These are phyloP conservation scores for Candida yuanshanica DNA, from an alignment of 805 yeast species.

Conservation along the genomic window DNA sequence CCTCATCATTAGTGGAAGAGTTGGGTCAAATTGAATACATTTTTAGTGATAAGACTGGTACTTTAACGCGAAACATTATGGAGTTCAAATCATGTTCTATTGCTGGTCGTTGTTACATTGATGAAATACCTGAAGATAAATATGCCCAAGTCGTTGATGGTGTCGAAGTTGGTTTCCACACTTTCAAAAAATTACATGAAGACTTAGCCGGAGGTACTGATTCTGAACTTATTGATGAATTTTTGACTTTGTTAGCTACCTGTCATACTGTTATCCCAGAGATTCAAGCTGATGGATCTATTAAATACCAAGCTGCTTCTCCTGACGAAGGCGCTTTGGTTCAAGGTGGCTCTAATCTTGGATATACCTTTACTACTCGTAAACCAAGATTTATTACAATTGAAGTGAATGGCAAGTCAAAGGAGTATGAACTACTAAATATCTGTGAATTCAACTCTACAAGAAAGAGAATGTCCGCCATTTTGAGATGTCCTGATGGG, in stretches of 20 bases:
- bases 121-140: conserved; percentile 86
- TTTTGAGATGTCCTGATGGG: conserved; percentile 93
- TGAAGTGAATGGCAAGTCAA: conserved; percentile 42
- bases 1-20: conserved; percentile 94
- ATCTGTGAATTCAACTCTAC: conserved; percentile 97
- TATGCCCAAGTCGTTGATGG: conserved; percentile 71
- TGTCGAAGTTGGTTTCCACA: conserved; percentile 71
- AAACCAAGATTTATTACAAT: conserved; percentile 78
- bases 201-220: conserved; percentile 43
- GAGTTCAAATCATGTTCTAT: conserved; percentile 91
- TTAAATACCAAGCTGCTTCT: conserved; percentile 96
- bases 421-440: conserved; percentile 71
- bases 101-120: conserved; percentile 86
- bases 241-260: conserved; percentile 77
- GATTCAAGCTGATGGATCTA: conserved; percentile 49
- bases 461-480: conserved; percentile 95
- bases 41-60: conserved; percentile 96
- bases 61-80: conserved; percentile 93
- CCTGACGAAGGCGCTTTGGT: conserved; percentile 99
- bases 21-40: conserved; percentile 95
- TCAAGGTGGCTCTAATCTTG: conserved; percentile 89
- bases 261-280: conserved; percentile 99
- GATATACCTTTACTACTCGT: conserved; percentile 79
- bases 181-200: conserved; percentile 55
- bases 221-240: conserved; percentile 57